Conservation (phyloP, 2,329 filamentous ascomycete genomes). For the Epichloe sp. region DNA sequence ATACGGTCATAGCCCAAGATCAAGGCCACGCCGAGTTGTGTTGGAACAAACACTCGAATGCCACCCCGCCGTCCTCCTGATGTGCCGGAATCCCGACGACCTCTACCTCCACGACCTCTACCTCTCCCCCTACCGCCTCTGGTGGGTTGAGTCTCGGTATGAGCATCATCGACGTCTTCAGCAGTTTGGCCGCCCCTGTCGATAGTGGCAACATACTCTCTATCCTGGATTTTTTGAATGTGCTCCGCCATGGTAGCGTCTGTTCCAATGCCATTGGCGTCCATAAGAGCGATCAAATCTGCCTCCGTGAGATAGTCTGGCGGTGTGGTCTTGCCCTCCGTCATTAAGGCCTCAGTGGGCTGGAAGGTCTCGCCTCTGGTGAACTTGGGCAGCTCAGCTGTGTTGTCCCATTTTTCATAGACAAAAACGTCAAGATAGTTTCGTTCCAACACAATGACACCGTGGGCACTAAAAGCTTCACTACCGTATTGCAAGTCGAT, state of each 20-base stretch:
- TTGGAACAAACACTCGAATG: constrained; percentile 83
- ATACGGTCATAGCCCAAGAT: constrained; percentile 93
- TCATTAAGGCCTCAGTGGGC: constrained; percentile 78
- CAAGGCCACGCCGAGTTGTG: constrained; percentile 76
- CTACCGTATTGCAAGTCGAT: constrained; percentile 74
- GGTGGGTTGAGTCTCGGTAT: background rate
- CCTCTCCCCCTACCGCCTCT: constrained; percentile 38
- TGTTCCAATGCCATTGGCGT: constrained; percentile 94
- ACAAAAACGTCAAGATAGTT: constrained; percentile 95
- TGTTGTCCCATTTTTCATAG: constrained; percentile 94
- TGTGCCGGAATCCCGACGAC: constrained; percentile 28
- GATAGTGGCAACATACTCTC: constrained; percentile 66
- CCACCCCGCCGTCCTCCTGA: constrained; percentile 31
- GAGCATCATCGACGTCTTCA: constrained; percentile 26
- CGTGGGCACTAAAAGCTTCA: constrained; percentile 70
- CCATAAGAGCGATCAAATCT: constrained; percentile 92
- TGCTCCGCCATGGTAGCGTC: constrained; percentile 99
- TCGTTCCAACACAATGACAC: constrained; percentile 69
- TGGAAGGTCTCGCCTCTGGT: constrained; percentile 69
- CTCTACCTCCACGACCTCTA: constrained; percentile 26
- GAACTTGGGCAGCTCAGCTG: constrained; percentile 68
- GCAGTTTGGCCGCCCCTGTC: constrained; percentile 28
- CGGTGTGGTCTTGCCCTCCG: constrained; percentile 76
- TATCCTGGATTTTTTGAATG: constrained; percentile 86
- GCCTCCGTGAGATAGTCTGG: constrained; percentile 88